Evolutionary conservation across 108 stramenopile genomes (phyloP).

Genomic region (Cyclotella sp.): DNA sequence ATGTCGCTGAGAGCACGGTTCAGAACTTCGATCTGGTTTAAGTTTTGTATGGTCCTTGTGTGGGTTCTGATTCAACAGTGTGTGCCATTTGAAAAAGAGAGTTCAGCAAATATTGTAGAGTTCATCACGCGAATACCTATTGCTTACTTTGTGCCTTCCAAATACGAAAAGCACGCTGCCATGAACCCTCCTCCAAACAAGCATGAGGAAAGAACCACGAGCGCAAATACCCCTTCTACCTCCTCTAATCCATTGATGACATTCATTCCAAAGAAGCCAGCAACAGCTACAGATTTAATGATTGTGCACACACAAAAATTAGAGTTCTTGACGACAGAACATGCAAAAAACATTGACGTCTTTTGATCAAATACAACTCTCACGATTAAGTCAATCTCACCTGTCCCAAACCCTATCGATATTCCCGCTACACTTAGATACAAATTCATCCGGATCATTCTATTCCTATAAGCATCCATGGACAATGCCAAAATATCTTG

Average conservation of each 20-base stretch:
- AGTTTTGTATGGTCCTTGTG: conserved; percentile 34
- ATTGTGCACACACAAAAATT: too few species aligned
- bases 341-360: not conserved
- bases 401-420: conserved; percentile 64
- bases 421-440: conserved; percentile 75
- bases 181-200: conserved; percentile 55
- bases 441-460: conserved; percentile 88
- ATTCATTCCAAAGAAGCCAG: conserved; percentile 94
- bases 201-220: conserved; percentile 52
- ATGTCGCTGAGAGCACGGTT: conserved; percentile 59
- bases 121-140: too few species aligned
- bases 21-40: conserved; percentile 51
- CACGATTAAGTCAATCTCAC: too few species aligned
- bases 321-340: too few species aligned
- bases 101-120: too few species aligned
- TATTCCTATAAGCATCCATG: conserved; percentile 83
- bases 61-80: too few species aligned
- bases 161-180: conserved; percentile 59
- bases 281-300: conserved; percentile 42
- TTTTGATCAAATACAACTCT: too few species aligned
- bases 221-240: conserved; percentile 62
- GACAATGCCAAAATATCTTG: conserved; percentile 86
- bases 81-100: too few species aligned
- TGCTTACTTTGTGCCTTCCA: conserved; percentile 45
- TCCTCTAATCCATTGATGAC: conserved; percentile 77